Conservation (phyloP, 345 rosid species). For the Psidium guajava region DNA sequence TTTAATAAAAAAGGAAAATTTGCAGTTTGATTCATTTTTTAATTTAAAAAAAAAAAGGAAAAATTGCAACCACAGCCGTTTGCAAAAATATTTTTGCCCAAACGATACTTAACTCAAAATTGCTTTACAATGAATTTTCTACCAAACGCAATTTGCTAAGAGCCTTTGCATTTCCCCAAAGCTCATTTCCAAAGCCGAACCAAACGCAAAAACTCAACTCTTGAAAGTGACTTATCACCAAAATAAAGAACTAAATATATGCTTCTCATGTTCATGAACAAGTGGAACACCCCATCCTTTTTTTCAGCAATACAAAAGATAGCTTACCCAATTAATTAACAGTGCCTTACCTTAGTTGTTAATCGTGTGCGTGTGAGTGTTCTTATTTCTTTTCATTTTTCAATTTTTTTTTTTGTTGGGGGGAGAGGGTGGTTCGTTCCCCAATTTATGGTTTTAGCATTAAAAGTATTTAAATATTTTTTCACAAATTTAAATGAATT, state of each 20-base stretch:
- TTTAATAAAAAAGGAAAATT: too few species aligned
- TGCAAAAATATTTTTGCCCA: too few species aligned
- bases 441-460: neutral
- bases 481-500: neutral
- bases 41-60: too few species aligned
- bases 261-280: neutral
- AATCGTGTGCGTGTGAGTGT: neutral
- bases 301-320: neutral
- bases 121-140: too few species aligned
- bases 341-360: neutral
- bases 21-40: too few species aligned
- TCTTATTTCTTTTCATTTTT: neutral
- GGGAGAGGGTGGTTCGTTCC: neutral
- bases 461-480: neutral
- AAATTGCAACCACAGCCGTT: too few species aligned
- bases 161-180: too few species aligned
- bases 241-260: neutral
- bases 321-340: neutral
- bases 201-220: neutral
- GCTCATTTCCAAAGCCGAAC: too few species aligned
- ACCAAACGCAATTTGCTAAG: too few species aligned
- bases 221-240: neutral
- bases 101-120: too few species aligned
- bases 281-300: neutral
- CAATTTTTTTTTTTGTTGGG: neutral